Evolutionary conservation across 257 asterid species (phyloP), one percentile per base, ranked within the genome.

Genomic region (Prunella vulgaris): DNA sequence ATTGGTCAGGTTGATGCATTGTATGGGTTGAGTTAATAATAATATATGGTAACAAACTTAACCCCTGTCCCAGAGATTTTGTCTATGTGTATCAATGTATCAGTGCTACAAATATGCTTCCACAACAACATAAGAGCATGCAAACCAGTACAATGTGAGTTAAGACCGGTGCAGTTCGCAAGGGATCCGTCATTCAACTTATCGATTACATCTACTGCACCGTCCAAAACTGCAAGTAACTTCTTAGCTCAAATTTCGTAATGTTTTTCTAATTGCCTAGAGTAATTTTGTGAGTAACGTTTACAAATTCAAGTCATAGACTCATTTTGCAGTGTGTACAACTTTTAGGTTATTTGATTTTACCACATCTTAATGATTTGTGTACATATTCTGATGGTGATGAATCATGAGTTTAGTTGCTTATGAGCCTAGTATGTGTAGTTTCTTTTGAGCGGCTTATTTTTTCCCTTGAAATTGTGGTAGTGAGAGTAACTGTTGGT

Each of bases 181-280:
- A 60, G 59, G 95, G 96, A 71, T 90, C 99, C 67, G 96, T 93
- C 32, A 76, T 93, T 78, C 97, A 93, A 88, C 87, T 93, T 78
- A 74, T 82, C 59, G 97, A 93, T 3, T 93, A 93, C 82, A 81
- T 85, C 51, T 86, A 93, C 79, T 90, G 90, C 85, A 73, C 79
- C 60, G 84, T 83, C 60, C 96, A 87, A 67, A 89, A 84, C 63
- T 95, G 97, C 85, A 85, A 83, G 98, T 88, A 84, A 59, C 10
- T 71, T 68, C 56, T 58, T 21, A 65, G 12, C 70, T 52, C 57
- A 65, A 22, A 9, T 78, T 25, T 32, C 46, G 10, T 24, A 1
- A 5, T 28, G 10, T 24, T 37, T 1, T 60, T 35, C 8, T 35
- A n/a, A 71, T 49, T 18, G n/a, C 28, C 51, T 51, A 49, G 13